Conservation (phyloP, 2,329 filamentous ascomycete genomes). For the Oidium heveae region DNA sequence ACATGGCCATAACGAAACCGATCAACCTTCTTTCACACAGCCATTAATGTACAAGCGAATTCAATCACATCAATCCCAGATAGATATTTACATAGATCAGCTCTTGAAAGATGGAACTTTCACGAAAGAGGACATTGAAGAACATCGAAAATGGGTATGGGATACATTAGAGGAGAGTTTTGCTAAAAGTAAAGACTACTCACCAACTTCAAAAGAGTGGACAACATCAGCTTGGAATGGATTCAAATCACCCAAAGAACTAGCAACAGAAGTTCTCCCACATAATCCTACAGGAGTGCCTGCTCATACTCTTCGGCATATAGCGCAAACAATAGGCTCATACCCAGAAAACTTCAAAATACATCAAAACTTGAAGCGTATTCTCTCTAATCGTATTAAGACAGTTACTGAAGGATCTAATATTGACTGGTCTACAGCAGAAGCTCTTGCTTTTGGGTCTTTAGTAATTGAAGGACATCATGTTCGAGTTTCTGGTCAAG, state of each 20-base stretch:
- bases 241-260: constrained; percentile 96
- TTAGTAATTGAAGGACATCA: constrained; percentile 86
- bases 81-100: constrained; percentile 81
- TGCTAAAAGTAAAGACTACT: constrained; percentile 89
- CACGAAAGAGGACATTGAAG: constrained; percentile 89
- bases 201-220: constrained; percentile 92
- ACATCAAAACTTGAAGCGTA: constrained; percentile 94
- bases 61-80: constrained; percentile 53
- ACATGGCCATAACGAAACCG: constrained; percentile 97
- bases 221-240: constrained; percentile 97
- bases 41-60: constrained; percentile 99
- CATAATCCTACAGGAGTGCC: constrained; percentile 73
- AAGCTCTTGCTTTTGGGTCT: constrained; percentile 82
- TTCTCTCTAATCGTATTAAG: constrained; percentile 72
- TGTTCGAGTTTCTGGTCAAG: constrained; percentile 91
- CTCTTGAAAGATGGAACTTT: constrained; percentile 81
- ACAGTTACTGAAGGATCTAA: constrained; percentile 73
- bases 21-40: constrained; percentile 98
- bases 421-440: constrained; percentile 94
- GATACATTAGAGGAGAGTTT: constrained; percentile 97
- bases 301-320: constrained; percentile 46
- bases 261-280: constrained; percentile 79
- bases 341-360: constrained; percentile 66
- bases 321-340: constrained; percentile 55
- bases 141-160: constrained; percentile 99